phyloP scores from a whole-genome alignment of 2,329 filamentous ascomycete genomes.

The Apiospora saccharicola region DNA sequence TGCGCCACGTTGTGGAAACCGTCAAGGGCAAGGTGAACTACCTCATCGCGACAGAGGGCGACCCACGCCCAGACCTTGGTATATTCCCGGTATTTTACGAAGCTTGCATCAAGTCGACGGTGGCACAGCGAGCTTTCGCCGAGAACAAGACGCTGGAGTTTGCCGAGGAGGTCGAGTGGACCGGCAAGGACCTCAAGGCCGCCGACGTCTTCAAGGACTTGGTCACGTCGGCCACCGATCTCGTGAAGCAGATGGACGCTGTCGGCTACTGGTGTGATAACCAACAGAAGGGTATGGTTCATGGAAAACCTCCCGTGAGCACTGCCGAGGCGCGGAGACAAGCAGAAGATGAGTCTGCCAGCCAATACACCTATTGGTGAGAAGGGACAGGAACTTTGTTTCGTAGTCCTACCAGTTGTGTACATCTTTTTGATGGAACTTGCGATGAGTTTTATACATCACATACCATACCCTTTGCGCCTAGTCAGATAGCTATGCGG shows the following conservation, averaged over 20 bases:
- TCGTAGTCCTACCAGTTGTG: neutral
- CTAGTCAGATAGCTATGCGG: neutral
- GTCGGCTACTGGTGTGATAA: slow-evolving; percentile 41
- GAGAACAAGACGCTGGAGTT: slow-evolving; percentile 38
- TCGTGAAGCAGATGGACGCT: slow-evolving; percentile 40
- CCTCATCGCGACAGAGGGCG: slow-evolving; percentile 26
- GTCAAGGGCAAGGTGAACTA: slow-evolving; percentile 13
- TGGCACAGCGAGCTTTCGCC: slow-evolving; percentile 33
- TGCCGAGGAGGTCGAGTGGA: slow-evolving; percentile 38
- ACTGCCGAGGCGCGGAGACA: neutral
- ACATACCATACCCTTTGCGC: neutral
- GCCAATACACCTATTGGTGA: neutral
- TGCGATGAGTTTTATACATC: neutral
- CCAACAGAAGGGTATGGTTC: slow-evolving; percentile 30
- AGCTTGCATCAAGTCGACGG: slow-evolving; percentile 34
- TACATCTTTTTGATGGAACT: neutral
- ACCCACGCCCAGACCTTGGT: slow-evolving; percentile 25
- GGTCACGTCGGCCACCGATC: slow-evolving; percentile 32
- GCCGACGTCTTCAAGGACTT: slow-evolving; percentile 35
- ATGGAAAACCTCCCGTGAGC: slow-evolving; percentile 22
- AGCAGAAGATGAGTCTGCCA: no score
- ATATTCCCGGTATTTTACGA: slow-evolving; percentile 38
- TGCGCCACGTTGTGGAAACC: slow-evolving; percentile 27
- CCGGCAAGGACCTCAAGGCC: slow-evolving; percentile 31
- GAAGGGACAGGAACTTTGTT: neutral